phyloP scores from a whole-genome alignment of 2,329 filamentous ascomycete genomes.

The Fusarium miscanthi region DNA sequence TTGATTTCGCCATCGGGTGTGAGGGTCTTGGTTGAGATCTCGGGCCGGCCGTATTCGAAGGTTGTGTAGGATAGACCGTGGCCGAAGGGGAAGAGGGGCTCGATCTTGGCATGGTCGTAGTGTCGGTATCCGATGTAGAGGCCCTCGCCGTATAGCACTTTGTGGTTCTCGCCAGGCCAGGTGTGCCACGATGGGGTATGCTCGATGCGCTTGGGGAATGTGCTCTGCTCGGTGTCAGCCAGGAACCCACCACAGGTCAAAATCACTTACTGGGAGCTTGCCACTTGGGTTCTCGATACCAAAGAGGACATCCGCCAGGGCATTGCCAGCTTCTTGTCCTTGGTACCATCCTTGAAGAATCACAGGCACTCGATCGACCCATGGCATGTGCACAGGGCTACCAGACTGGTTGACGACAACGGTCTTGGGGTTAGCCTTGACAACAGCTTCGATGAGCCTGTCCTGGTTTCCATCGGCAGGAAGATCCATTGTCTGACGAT shows the following conservation, averaged over 20 bases:
- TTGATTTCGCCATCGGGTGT: conserved; percentile 55
- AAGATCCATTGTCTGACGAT: conserved; percentile 77
- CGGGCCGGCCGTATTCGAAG: conserved; percentile 71
- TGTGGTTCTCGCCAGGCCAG: conserved; percentile 77
- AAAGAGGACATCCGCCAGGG: conserved; percentile 74
- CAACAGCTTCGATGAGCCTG: conserved; percentile 70
- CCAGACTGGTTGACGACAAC: conserved; percentile 69
- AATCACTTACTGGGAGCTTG: conserved; percentile 67
- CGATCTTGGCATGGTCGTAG: conserved; percentile 71
- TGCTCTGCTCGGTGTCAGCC: conserved; percentile 55
- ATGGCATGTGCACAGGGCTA: conserved; percentile 68
- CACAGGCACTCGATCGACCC: conserved; percentile 71
- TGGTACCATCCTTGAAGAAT: conserved; percentile 66
- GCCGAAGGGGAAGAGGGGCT: conserved; percentile 76
- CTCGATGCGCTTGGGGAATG: conserved; percentile 72
- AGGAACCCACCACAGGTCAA: rapidly evolving
- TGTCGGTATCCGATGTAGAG: conserved; percentile 79
- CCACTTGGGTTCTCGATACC: conserved; percentile 75
- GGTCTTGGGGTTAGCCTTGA: conserved; percentile 71
- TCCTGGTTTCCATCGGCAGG: conserved; percentile 68
- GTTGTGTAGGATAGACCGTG: conserved; percentile 79
- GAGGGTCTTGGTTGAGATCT: conserved; percentile 58
- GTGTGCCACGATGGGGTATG: conserved; percentile 78
- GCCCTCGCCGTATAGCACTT: conserved; percentile 77
- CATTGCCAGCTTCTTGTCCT: conserved; percentile 78